Conservation (phyloP, 208 protist genomes). For the Wallacemonas collosoma region DNA sequence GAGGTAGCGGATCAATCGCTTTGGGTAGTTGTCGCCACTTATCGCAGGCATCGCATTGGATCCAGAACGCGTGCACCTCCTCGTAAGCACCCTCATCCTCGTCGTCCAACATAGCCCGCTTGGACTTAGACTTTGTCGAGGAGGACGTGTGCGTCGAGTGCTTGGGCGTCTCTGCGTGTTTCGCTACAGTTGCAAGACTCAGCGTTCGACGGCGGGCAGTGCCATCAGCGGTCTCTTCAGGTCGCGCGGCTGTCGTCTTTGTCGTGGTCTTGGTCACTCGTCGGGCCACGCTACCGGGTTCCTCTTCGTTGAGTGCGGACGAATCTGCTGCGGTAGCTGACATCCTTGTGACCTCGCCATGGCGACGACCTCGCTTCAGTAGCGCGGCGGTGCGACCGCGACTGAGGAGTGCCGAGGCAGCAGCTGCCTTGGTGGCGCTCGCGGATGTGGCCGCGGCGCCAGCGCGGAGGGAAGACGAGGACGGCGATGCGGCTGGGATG, state of each 20-base stretch:
- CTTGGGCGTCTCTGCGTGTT: background rate
- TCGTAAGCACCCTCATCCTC: slow-evolving; percentile 18
- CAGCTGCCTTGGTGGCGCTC: background rate
- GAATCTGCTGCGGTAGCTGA: too few species aligned
- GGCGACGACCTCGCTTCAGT: background rate
- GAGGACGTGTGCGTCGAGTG: background rate
- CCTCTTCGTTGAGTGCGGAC: too few species aligned
- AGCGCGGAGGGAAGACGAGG: background rate
- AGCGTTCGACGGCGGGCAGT: background rate
- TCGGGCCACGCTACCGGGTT: too few species aligned
- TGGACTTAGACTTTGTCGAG: background rate
- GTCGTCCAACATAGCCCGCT: background rate
- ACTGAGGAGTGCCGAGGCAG: background rate
- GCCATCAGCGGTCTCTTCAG: background rate
- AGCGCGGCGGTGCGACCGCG: background rate
- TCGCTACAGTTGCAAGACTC: background rate
- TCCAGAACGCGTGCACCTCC: slow-evolving; percentile 42
- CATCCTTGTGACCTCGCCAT: too few species aligned
- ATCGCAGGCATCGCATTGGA: slow-evolving; percentile 49
- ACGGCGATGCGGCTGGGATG: background rate
- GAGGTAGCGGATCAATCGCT: slow-evolving; percentile 32
- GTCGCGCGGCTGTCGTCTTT: background rate
- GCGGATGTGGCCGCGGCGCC: background rate
- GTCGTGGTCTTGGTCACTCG: background rate
- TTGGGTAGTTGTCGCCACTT: slow-evolving; percentile 46